Base-by-base conservation (phyloP, 371 early-diverging fungal species). In the Dipsacomyces acuminosporus region DNA sequence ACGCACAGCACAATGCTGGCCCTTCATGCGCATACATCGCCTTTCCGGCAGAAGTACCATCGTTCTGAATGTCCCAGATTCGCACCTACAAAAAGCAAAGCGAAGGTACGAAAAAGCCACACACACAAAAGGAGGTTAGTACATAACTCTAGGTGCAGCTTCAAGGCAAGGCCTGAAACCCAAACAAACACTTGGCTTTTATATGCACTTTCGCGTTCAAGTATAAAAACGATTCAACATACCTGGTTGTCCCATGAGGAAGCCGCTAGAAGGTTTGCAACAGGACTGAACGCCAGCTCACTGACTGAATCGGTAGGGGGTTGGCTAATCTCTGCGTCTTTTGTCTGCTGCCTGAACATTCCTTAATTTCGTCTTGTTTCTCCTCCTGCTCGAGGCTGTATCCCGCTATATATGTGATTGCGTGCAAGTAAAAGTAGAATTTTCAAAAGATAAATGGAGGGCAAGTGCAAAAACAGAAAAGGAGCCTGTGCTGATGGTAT, bases 241-340 rank as follows among this genome's bases (percentile, higher is more conserved):
- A 90, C 94, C 73, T 86, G 84, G 70, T 90, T 89, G 75, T 96
- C 94, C 95, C 96, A 96, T 8, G 92, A 90, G 17, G 87, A 77
- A 0, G 87, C 93, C 3, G 93, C 87, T 24, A 96, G 71, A 36
- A 79, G 86, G 69, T 96, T 89, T 8, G 88, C 87, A 54, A 79
- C 78, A 9, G 93, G 82, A 23, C 84, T 84, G 70, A 91, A 94
- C n/a, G 78, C 66, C 43, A 96, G 51, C 20, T 76, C 80, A 13
- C 90, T 88, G 56, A 93, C 81, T 26, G 86, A 75, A 71, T 96
- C 97, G n/a, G 77, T 64, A n/a, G 90, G 90, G 41, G 87, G 83
- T 36, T 77, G 74, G 14, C 78, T 71, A 42, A 90, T 81, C 56
- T 64, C 64, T 18, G 63, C 48, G 34, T 64, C 52, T n/a, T 51